These are phyloP conservation scores for Coprinellus micaceus DNA, from an alignment of 768 basidiomycete genomes.

Conservation along the genomic window DNA sequence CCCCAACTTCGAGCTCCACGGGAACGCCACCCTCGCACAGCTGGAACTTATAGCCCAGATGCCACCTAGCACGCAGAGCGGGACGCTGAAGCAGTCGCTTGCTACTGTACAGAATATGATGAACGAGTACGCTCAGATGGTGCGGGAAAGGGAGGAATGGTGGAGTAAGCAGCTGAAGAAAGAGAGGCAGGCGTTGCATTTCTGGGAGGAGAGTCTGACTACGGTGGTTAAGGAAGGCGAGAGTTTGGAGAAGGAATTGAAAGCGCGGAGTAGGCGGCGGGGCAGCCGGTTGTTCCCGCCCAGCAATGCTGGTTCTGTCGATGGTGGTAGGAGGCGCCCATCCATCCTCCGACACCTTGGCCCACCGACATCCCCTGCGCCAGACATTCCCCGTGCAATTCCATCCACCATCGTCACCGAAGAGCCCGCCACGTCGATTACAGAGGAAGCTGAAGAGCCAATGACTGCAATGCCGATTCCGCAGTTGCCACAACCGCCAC, in stretches of 20 bases:
- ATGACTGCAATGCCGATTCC: too few species aligned
- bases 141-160: conserved; percentile 77
- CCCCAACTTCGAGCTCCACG: conserved; percentile 60
- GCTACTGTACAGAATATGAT: conserved; percentile 53
- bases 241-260: conserved; percentile 74
- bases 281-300: conserved; percentile 55
- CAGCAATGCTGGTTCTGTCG: conserved; percentile 14
- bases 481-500: too few species aligned
- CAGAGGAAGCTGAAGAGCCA: neutral
- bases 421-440: too few species aligned
- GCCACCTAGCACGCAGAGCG: conserved; percentile 44
- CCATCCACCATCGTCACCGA: too few species aligned
- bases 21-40: conserved; percentile 68
- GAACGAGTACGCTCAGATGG: conserved; percentile 67
- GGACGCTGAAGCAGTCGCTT: conserved; percentile 58
- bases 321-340: conserved; percentile 12
- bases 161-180: conserved; percentile 62
- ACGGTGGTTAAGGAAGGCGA: conserved; percentile 86
- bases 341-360: conserved; percentile 11
- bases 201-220: conserved; percentile 91
- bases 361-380: neutral
- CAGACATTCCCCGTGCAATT: neutral
- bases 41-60: conserved; percentile 73
- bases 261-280: conserved; percentile 52
- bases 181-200: conserved; percentile 56